phyloP scores from a whole-genome alignment of 2,329 filamentous ascomycete species.

The Drechmeria coniospora region DNA sequence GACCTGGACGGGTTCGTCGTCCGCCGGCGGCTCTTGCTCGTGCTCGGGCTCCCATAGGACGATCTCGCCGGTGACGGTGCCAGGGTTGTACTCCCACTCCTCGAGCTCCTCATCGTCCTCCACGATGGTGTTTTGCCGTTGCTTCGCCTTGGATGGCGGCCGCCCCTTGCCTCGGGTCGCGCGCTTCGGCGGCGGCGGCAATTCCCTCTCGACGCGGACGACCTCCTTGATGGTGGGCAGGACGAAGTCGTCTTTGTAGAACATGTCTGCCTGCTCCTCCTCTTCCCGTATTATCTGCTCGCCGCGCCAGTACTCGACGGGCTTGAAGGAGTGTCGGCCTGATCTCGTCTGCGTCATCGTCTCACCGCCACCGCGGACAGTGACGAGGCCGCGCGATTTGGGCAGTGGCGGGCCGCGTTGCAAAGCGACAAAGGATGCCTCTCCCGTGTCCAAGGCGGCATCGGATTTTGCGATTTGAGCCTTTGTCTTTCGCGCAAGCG shows the following conservation, averaged over 20 bases:
- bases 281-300: slow-evolving; percentile 60
- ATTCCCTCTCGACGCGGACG: slow-evolving; percentile 51
- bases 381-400: slow-evolving; percentile 37
- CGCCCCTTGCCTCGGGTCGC: slow-evolving; percentile 14
- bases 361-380: slow-evolving; percentile 32
- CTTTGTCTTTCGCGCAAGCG: slow-evolving; percentile 11
- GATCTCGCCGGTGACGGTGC: slow-evolving; percentile 47
- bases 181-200: slow-evolving; percentile 15
- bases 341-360: slow-evolving; percentile 50
- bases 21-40: slow-evolving; percentile 35
- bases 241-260: slow-evolving; percentile 33
- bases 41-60: slow-evolving; percentile 46
- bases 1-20: slow-evolving; percentile 39
- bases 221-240: slow-evolving; percentile 61
- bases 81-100: slow-evolving; percentile 56
- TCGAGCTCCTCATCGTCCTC: slow-evolving; percentile 41
- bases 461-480: slow-evolving; percentile 21
- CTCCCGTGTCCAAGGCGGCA: slow-evolving; percentile 22
- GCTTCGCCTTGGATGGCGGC: slow-evolving; percentile 13
- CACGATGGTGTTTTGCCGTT: slow-evolving; percentile 13
- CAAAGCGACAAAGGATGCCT: slow-evolving; percentile 30
- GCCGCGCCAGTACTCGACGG: slow-evolving; percentile 74
- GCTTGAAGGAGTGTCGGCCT: slow-evolving; percentile 62
- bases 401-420: slow-evolving; percentile 41
- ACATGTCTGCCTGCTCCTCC: slow-evolving; percentile 35